Evolutionary conservation across 345 rosid genomes (phyloP), one percentile per base, ranked within the genome.

Genomic region (Salix brachista): DNA sequence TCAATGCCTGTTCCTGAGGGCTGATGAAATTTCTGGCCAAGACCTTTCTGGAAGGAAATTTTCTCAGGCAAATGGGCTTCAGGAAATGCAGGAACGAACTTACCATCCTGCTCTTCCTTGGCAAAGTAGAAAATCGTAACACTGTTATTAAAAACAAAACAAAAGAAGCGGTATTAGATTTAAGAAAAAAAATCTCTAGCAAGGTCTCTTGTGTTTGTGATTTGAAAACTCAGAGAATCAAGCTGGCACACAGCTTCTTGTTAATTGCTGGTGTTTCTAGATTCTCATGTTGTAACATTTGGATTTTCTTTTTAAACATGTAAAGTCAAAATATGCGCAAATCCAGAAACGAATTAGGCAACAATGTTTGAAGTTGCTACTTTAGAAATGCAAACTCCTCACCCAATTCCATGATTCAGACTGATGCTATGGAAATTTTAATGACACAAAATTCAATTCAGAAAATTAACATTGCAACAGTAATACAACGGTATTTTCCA

Each of bases 1-100:
- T 92, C 97, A 13, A 88, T 87, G 78, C 98, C 98, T 41, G 96
- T 87, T 80, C 98, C 94, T 12, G 93, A 84, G 79, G 93, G 86
- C 86, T 92, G 97, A 72, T 67, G 37, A 79, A 94, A 94, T 85
- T 84, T 91, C 86, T 88, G 97, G 32, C 87, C 91, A 3, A 72
- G 74, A 21, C 97, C 98, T 88, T 90, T 90, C 71, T 78, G 80
- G 79, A 94, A 94, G 78, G 94, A 87, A 54, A 90, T 78, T 84
- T 80, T 87, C 65, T 78, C 86, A 3, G 96, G 89, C 75, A 79
- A 69, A 83, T 78, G 88, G 66, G 85, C 90, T 84, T 94, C 91
- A 46, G 97, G 93, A 81, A 82, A 85, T 50, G 86, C 72, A 2
- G 97, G 92, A 76, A 87, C 82, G 69, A 94, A 91, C 71, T 82